A percentile compares a stretch with the other conserved stretches of the same genome.
Conservation (phyloP, 345 rosid species). For the Acer saccharum region DNA sequence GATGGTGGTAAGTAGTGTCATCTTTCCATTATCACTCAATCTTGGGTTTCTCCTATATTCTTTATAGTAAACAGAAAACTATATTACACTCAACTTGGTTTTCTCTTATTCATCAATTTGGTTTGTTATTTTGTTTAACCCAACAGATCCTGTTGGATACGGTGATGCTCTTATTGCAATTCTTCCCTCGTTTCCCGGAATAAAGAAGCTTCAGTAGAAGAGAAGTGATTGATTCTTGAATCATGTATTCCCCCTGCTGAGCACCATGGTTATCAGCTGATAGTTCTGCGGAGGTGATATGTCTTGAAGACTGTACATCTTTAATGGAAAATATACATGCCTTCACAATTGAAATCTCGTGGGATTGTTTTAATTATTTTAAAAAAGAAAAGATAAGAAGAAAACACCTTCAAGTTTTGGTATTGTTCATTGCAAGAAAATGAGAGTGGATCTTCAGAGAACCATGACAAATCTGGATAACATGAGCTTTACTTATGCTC, state of each 20-base stretch:
- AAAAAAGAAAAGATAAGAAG: too few species aligned
- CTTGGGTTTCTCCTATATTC: neutral
- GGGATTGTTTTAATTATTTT: neutral
- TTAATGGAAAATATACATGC: neutral
- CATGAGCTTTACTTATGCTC: neutral
- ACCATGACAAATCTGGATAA: neutral
- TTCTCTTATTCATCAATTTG: neutral
- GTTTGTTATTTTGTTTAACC: constrained; percentile 12
- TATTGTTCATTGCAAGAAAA: neutral
- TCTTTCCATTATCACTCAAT: constrained; percentile 3
- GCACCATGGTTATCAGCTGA: neutral
- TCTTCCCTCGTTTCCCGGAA: constrained; percentile 89
- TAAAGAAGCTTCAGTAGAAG: constrained; percentile 80
- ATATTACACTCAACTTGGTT: neutral
- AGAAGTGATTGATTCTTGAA: constrained; percentile 1
- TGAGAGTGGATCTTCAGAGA: neutral
- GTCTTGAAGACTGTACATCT: neutral
- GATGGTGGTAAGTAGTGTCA: constrained; percentile 67
- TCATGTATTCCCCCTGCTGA: neutral
- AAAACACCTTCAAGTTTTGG: neutral
- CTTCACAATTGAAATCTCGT: neutral
- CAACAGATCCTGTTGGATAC: constrained; percentile 85
- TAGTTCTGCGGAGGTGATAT: neutral
- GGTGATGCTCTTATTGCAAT: constrained; percentile 80
- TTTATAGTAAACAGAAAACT: too few species aligned